Base-by-base conservation (phyloP, 2,329 filamentous ascomycete species). In the Xylaria sp. region DNA sequence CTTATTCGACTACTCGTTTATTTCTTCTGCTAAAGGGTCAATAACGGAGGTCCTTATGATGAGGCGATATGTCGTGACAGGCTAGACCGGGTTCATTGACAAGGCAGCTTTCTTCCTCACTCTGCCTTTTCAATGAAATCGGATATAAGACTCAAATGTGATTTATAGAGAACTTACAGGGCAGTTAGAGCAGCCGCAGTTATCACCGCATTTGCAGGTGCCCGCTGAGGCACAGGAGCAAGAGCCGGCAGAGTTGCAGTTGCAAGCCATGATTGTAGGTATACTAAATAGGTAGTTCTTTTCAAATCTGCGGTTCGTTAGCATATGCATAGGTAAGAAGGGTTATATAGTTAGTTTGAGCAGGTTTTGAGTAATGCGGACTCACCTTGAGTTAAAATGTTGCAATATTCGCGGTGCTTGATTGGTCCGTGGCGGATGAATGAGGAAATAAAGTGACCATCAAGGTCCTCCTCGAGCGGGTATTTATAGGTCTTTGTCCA, bases 121-220 rank as follows among this genome's bases (percentile, higher is more conserved):
- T 28, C 2, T 28, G 28, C 28, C 28, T 28, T 28, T 28, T 6
- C 5, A 28, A 28, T 28, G 23, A 28, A 28, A 28, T 28, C 28
- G 13, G 41, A 3, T 2, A 44, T 44, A 15, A 18, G 2, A n/a
- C 18, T 20, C 7, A 6, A 15, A 28, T 50, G n/a, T 2, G n/a
- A 13, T 23, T 23, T 25, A 9, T 25, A 44, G 6, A 32, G 8
- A 3, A 71, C 76, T 73, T 55, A 78, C 76, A 9, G 76, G 76
- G 72, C 76, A 78, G 70, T 70, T 74, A 54, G 70, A 52, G 74
- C 76, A 78, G 41, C 72, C 73, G 71, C 76, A 78, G 75, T 68
- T 74, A 50, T 74, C 50, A 68, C 72, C 74, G 64, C 76, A 78
- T 50, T 72, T 69, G 69, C 76, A 78, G 41, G 69, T 65, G 70